Percentiles rank a stretch among this genome's conserved stretches.
These are phyloP conservation scores for Populus pruinosa DNA, from an alignment of 345 rosid genomes.

Conservation along the genomic window DNA sequence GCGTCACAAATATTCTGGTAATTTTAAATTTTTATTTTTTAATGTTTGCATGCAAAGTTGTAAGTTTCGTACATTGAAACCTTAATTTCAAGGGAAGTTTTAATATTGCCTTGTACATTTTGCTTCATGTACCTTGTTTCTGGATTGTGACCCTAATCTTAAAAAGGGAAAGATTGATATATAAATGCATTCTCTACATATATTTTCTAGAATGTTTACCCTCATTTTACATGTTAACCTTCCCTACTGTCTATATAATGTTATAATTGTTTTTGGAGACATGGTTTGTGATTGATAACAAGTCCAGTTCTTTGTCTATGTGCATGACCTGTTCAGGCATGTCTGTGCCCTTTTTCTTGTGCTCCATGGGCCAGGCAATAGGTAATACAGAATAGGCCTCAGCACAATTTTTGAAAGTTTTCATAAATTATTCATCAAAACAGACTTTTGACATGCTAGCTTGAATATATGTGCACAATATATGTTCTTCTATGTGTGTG, in stretches of 20 bases:
- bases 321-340: too few species aligned
- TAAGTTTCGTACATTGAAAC: background rate
- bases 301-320: too few species aligned
- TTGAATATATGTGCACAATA: background rate
- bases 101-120: background rate
- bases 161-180: background rate
- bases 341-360: too few species aligned
- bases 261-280: too few species aligned
- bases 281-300: too few species aligned
- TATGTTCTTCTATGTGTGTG: background rate
- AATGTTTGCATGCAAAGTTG: background rate
- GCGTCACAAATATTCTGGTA: conserved; percentile 63
- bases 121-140: background rate
- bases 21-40: conserved; percentile 2
- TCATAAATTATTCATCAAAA: background rate
- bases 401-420: background rate
- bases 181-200: background rate
- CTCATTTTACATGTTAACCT: background rate
- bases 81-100: background rate
- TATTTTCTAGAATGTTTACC: background rate
- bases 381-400: background rate
- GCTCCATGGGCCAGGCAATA: background rate
- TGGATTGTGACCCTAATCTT: background rate
- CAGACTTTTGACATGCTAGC: background rate
- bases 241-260: too few species aligned